Evolutionary conservation across 2,329 filamentous ascomycete species (phyloP), one percentile per base, ranked within the genome.

Genomic region (Lachnellula subtilissima): DNA sequence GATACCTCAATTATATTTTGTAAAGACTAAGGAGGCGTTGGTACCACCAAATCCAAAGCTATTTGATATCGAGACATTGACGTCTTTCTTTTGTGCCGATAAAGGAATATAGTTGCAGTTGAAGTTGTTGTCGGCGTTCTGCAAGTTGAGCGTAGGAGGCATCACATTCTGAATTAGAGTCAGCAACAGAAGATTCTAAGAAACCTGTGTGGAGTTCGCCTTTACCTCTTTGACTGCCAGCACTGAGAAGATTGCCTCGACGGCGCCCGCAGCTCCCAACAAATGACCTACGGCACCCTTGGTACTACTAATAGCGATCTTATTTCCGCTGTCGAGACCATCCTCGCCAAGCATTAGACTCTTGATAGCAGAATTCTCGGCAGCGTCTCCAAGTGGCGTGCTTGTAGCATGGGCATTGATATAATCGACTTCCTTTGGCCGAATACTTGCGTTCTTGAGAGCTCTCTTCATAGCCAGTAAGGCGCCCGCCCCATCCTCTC

Each of bases 21-120:
- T 67, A 54, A 97, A 93, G 52, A 91, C 91, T 39, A 99, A 75
- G 53, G 85, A 91, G 43, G 93, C 92, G 74, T 99, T 99, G 1
- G 93, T 97, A 15, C 94, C 94, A 11, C 94, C 94, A 75, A 99
- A 99, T 0, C 94, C 94, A 74, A 99, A 99, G 70, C 93, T 97
- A 68, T 99, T 99, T 3, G 90, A 94, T 56, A 99, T 66, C 5
- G 89, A 89, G 22, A 93, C 86, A 55, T 84, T 75, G 11, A 97
- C 83, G 2, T 77, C 70, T 62, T 83, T 85, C 52, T 87, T 72
- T 71, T 97, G 92, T 0, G 91, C 80, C 47, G 76, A 69, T 4
- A 84, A 77, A 0, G 91, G 83, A 3, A 96, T 85, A 71, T 97
- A 93, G 69, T 97, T 97, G 75, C 93, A 96, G 61, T 85, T 76